Conservation (phyloP, 805 yeast genomes). For the Wickerhamiella siamensis region DNA sequence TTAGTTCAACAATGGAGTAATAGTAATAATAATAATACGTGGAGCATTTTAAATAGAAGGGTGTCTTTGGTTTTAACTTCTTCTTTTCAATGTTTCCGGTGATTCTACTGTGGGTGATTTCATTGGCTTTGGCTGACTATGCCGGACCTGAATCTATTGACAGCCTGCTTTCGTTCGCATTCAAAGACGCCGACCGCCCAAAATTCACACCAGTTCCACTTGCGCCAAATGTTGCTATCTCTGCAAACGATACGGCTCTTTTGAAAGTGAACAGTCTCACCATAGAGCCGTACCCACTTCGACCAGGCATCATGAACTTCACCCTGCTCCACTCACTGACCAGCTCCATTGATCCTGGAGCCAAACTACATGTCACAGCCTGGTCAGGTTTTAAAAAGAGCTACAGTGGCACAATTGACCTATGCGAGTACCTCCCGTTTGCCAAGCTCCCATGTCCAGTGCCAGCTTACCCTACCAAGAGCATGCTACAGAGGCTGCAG, state of each 20-base stretch:
- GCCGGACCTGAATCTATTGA: conserved; percentile 7
- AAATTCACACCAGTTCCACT: conserved; percentile 7
- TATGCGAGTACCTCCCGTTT: conserved; percentile 19
- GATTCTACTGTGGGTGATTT: neutral
- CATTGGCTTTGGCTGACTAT: neutral
- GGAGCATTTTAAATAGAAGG: too few species aligned
- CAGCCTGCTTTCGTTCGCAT: conserved; percentile 12
- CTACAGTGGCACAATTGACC: conserved; percentile 14
- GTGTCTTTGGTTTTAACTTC: too few species aligned
- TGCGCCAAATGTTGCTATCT: conserved; percentile 12
- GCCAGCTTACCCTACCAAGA: conserved; percentile 4
- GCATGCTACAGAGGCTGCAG: conserved; percentile 15
- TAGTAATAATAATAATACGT: neutral
- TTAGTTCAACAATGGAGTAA: neutral
- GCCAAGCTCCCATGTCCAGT: conserved; percentile 21
- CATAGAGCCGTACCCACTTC: conserved; percentile 20
- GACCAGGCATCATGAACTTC: conserved; percentile 20
- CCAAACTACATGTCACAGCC: conserved; percentile 14
- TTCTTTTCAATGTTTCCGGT: too few species aligned
- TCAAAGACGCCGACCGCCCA: conserved; percentile 9
- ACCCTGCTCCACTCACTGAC: conserved; percentile 14
- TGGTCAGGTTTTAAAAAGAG: conserved; percentile 11
- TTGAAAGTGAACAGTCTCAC: conserved; percentile 15
- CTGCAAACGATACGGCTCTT: conserved; percentile 17
- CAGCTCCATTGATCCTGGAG: conserved; percentile 15